Evolutionary conservation across 164 flowering plant genomes (phyloP).

Genomic region (Stephania japonica): DNA sequence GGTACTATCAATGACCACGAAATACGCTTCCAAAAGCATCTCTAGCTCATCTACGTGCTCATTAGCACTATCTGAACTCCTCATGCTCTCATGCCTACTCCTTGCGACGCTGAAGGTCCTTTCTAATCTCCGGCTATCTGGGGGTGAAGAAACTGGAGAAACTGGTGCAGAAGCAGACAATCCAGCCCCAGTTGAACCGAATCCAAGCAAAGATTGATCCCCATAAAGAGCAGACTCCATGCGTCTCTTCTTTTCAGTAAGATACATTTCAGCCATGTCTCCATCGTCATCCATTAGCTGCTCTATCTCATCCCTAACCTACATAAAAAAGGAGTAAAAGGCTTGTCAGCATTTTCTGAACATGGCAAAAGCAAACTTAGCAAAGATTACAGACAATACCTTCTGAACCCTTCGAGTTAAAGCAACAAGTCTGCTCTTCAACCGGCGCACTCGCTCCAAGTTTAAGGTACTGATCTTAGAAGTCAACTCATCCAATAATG

Average conservation of each 20-base stretch:
- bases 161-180: conserved; percentile 77
- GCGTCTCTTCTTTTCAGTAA: conserved; percentile 36
- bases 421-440: conserved; percentile 47
- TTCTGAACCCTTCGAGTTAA: conserved; percentile 49
- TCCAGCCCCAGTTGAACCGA: conserved; percentile 47
- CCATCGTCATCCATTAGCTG: conserved; percentile 59
- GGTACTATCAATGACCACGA: conserved; percentile 85
- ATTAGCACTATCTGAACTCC: conserved; percentile 54
- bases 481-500: conserved; percentile 38
- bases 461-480: conserved; percentile 35
- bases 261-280: conserved; percentile 56
- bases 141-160: conserved; percentile 49
- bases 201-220: conserved; percentile 65
- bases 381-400: conserved; percentile 18
- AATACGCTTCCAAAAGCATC: conserved; percentile 92
- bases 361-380: neutral
- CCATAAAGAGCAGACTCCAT: conserved; percentile 67
- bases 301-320: conserved; percentile 61
- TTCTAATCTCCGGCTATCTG: conserved; percentile 45
- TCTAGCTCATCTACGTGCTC: conserved; percentile 77
- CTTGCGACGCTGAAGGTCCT: conserved; percentile 51
- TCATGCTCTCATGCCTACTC: conserved; percentile 77
- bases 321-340: conserved; percentile 10
- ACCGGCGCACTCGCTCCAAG: conserved; percentile 30
- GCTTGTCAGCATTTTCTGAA: neutral